phyloP scores from a whole-genome alignment of 2,329 filamentous ascomycete species.

The Moelleriella libera region DNA sequence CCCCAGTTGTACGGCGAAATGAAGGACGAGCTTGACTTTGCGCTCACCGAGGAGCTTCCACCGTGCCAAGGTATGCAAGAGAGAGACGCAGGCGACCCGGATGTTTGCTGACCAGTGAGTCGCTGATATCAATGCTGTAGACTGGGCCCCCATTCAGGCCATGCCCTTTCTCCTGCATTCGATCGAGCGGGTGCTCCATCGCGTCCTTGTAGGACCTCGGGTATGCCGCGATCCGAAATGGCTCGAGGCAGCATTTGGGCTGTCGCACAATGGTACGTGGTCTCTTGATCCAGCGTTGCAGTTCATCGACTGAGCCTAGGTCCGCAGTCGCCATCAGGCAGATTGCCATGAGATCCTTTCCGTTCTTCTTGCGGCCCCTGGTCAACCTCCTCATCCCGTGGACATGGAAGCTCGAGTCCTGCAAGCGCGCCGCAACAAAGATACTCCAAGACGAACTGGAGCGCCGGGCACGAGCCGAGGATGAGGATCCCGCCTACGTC shows the following conservation, averaged over 20 bases:
- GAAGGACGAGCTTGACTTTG: slow-evolving; percentile 5
- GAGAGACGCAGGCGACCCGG: background rate
- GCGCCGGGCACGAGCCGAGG: slow-evolving; percentile 2
- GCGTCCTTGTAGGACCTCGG: slow-evolving; percentile 3
- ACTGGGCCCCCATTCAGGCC: slow-evolving; percentile 4
- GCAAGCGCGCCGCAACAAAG: background rate
- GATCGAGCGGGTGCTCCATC: slow-evolving; percentile 2
- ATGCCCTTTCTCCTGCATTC: slow-evolving; percentile 3
- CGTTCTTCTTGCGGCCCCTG: background rate
- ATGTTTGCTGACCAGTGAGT: background rate
- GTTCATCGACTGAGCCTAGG: background rate
- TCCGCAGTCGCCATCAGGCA: slow-evolving; percentile 5
- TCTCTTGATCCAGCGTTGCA: background rate
- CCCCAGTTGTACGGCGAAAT: slow-evolving; percentile 3
- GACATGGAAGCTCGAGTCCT: slow-evolving; percentile 1
- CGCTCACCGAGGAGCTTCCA: slow-evolving; percentile 1
- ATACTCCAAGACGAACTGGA: slow-evolving; percentile 2
- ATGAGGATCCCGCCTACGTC: background rate
- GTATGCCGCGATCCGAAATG: slow-evolving; percentile 4
- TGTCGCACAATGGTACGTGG: slow-evolving; percentile 3
- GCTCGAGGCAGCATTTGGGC: slow-evolving; percentile 1
- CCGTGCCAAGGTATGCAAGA: slow-evolving; percentile 3
- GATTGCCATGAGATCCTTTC: slow-evolving; percentile 4
- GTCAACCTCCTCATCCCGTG: slow-evolving; percentile 3
- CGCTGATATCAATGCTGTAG: background rate